Evolutionary conservation across 106 monocot genomes (phyloP).

Genomic region (Dendrobium officinale): DNA sequence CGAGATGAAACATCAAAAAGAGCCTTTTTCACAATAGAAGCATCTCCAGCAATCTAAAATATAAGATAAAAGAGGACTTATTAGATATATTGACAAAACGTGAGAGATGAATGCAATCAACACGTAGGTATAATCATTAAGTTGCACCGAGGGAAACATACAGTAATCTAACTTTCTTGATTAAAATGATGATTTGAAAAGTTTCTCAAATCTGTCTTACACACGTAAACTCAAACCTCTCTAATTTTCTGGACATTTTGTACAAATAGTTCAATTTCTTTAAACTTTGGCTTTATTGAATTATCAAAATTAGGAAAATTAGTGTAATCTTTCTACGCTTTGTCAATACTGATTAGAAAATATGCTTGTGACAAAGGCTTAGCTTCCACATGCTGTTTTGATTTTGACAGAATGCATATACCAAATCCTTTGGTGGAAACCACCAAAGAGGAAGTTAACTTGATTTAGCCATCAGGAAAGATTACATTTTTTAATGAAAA

Average conservation of each 20-base stretch:
- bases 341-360: not conserved
- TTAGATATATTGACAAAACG: not conserved
- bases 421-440: no score
- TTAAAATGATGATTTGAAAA: not conserved
- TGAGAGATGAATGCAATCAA: not conserved
- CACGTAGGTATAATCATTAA: not conserved
- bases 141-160: not conserved
- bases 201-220: not conserved
- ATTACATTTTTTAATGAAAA: not conserved
- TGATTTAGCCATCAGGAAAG: not conserved
- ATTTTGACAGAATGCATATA: no score
- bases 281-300: not conserved
- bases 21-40: slow-evolving; percentile 72
- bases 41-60: slow-evolving; percentile 74
- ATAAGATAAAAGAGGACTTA: not conserved
- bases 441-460: not conserved
- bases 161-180: not conserved
- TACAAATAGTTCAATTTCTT: not conserved
- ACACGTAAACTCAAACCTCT: not conserved
- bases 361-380: not conserved
- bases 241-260: not conserved
- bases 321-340: not conserved
- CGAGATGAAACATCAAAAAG: slow-evolving; percentile 68
- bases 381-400: not conserved
- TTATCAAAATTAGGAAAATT: not conserved